A percentile compares a stretch with the other conserved stretches of the same genome.
phyloP scores from a whole-genome alignment of 2,329 filamentous ascomycete genomes.

The Lachnellula suecica region DNA sequence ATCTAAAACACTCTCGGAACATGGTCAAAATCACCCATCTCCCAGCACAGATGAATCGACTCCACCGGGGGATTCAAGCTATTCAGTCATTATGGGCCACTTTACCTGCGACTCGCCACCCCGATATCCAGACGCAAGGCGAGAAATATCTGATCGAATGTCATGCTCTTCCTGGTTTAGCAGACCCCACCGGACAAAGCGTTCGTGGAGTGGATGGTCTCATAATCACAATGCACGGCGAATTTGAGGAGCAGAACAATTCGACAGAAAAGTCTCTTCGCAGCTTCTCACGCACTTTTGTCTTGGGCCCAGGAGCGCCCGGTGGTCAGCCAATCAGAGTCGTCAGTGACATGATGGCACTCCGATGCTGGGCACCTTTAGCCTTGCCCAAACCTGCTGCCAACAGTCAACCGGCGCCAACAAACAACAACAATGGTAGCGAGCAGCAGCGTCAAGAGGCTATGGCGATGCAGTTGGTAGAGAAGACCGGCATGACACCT shows the following conservation, averaged over 20 bases:
- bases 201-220: conserved; percentile 72
- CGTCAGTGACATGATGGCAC: conserved; percentile 73
- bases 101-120: conserved; percentile 73
- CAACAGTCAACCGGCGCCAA: conserved; percentile 17
- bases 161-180: conserved; percentile 68
- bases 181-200: conserved; percentile 66
- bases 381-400: conserved; percentile 29
- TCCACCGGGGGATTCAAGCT: conserved; percentile 61
- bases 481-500: conserved; percentile 76
- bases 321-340: conserved; percentile 63
- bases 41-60: conserved; percentile 61
- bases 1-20: conserved; percentile 78
- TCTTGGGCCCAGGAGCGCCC: conserved; percentile 72
- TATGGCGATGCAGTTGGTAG: conserved; percentile 72
- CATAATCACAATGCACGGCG: conserved; percentile 76
- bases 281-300: conserved; percentile 79
- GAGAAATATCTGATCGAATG: conserved; percentile 83
- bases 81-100: conserved; percentile 69
- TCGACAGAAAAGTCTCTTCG: conserved; percentile 60
- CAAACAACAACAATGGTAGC: conserved; percentile 15
- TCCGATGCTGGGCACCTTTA: conserved; percentile 63
- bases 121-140: conserved; percentile 63
- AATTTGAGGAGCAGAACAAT: conserved; percentile 73
- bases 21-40: conserved; percentile 66
- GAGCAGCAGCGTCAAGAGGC: conserved; percentile 53